phyloP scores from a whole-genome alignment of 352 stramenopile genomes.

The Phytophthora vignae region DNA sequence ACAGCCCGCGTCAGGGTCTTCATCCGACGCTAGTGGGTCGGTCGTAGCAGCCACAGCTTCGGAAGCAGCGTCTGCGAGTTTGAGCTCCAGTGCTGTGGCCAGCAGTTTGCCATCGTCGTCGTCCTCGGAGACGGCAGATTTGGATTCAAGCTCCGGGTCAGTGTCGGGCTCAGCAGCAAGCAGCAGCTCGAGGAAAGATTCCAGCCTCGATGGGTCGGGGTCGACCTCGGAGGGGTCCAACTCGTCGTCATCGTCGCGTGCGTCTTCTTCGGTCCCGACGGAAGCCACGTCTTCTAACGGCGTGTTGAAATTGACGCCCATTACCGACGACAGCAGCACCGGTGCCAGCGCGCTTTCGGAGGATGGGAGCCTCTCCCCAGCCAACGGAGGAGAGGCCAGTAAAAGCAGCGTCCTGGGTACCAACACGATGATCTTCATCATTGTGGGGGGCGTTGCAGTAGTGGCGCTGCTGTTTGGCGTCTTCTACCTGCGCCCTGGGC shows the following conservation, averaged over 20 bases:
- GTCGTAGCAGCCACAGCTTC: conserved; percentile 1
- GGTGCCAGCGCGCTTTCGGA: conserved; percentile 30
- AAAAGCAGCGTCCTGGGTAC: conserved; percentile 19
- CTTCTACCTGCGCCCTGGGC: conserved; percentile 44
- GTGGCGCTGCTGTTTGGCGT: conserved; percentile 43
- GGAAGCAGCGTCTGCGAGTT: conserved; percentile 8
- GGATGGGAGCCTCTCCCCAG: conserved; percentile 22
- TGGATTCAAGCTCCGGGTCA: conserved; percentile 22
- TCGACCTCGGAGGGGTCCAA: conserved; percentile 17
- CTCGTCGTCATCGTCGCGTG: conserved; percentile 18
- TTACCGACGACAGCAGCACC: conserved; percentile 32
- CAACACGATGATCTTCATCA: conserved; percentile 42
- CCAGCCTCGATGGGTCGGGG: conserved; percentile 21
- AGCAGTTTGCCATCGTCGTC: no score
- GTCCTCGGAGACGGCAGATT: no score
- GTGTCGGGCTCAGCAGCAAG: conserved; percentile 8
- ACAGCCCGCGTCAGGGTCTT: conserved; percentile 3
- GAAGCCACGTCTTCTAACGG: conserved; percentile 24
- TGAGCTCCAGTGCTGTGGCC: neutral
- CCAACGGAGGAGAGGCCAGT: conserved; percentile 21
- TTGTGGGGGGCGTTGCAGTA: conserved; percentile 35
- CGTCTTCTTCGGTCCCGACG: conserved; percentile 13
- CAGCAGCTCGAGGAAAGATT: conserved; percentile 14
- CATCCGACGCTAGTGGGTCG: conserved; percentile 12
- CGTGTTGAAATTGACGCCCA: conserved; percentile 37